Base-by-base conservation (phyloP, 352 stramenopile species). In the Globisporangium viniferum region DNA sequence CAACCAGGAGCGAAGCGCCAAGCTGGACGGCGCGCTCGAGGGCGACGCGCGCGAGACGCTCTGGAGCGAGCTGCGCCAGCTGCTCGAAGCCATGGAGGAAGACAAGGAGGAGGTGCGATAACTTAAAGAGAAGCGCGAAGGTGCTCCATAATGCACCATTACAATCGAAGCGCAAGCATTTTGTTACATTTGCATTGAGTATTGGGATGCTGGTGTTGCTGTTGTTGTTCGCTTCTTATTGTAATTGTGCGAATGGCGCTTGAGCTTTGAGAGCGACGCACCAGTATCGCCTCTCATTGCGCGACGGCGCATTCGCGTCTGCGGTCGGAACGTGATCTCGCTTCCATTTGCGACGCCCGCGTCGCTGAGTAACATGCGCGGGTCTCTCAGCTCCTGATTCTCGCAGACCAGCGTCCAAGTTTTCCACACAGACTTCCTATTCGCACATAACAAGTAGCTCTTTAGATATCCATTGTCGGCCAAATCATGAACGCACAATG, bases 11-110 rank as follows among this genome's bases (percentile, higher is more conserved):
- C 72, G 78, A 46, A 94, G 82, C 71, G 92, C 88, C 35, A 97
- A 97, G 69, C 74, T 98, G 44, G 79, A 89, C 65, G 92, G 91
- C 44, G 91, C 92, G 14, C 66, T 98, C 56, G 90, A 98, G 70
- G 93, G 92, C 49, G 84, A 89, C 49, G 92, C 92, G 22, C 79
- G 91, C 22, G 79, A 97, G 29, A 71, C 61, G 54, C 73, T 96
- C 51, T 94, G 88, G 88, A 70, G 66, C 9, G 84, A 94, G 46
- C 74, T 94, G 56, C 77, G 81, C 68, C 65, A 94, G 41, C 66
- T 96, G 5, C 72, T 94, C 54, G 74, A 81, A 15, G 82, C 88
- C 15, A 93, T 93, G 81, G 88, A 92, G 41, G 85, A 93, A 33
- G 88, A 94, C 72, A 90, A 86, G 62, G 84, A 92, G 51, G 79